These are phyloP conservation scores for Pachysolen tannophilus DNA, from an alignment of 805 yeast species.

Conservation along the genomic window DNA sequence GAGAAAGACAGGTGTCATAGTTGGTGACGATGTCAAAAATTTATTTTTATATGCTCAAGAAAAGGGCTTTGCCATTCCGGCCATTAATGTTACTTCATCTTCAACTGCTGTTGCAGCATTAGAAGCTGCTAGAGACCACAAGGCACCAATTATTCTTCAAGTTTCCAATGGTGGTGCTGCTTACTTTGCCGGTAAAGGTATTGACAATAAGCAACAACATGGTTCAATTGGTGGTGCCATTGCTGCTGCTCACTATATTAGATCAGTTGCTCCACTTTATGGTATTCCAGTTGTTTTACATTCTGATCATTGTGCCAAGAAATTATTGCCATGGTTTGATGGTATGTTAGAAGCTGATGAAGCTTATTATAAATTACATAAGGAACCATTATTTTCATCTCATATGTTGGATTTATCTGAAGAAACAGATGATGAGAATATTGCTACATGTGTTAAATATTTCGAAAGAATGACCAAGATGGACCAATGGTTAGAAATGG, in stretches of 20 bases:
- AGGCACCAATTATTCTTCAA: conserved; percentile 94
- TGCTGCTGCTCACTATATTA: conserved; percentile 97
- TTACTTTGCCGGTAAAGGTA: conserved; percentile 99
- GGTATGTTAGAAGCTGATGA: conserved; percentile 98
- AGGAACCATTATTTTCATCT: conserved; percentile 95
- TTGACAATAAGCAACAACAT: conserved; percentile 82
- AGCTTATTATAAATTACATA: conserved; percentile 76
- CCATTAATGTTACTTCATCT: conserved; percentile 96
- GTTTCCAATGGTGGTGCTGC: conserved; percentile 99
- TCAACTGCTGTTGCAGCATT: conserved; percentile 95
- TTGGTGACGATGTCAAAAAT: conserved; percentile 90
- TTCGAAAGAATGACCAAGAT: conserved; percentile 89
- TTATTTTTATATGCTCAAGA: conserved; percentile 90
- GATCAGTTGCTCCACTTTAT: conserved; percentile 93
- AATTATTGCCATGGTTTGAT: conserved; percentile 96
- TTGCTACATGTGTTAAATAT: conserved; percentile 88
- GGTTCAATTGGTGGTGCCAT: conserved; percentile 93
- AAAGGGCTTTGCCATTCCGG: conserved; percentile 94
- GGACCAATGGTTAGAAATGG: conserved; percentile 99
- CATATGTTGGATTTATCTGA: conserved; percentile 98
- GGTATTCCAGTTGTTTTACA: conserved; percentile 96
- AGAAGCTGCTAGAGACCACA: conserved; percentile 93
- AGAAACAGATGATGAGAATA: conserved; percentile 94
- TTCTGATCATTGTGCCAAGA: conserved; percentile 98
- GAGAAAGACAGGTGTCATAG: conserved; percentile 96